Conservation (phyloP, 2,329 filamentous ascomycete genomes). For the Alternaria triticimaculans region DNA sequence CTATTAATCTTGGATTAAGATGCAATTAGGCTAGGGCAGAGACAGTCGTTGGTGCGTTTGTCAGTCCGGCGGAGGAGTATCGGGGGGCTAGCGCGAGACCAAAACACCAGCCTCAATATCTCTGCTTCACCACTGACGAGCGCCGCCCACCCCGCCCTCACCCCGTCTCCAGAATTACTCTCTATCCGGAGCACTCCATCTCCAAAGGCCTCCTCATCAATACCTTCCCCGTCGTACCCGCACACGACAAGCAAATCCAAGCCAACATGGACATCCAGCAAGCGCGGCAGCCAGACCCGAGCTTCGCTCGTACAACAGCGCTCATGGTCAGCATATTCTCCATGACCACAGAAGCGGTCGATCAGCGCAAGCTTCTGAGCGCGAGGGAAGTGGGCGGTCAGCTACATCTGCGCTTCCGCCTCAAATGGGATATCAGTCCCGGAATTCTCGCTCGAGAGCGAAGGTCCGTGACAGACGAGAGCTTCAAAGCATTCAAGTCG, state of each 20-base stretch:
- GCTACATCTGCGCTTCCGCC: background rate
- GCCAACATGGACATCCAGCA: background rate
- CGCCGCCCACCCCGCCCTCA: background rate
- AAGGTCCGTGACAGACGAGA: background rate
- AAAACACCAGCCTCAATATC: background rate
- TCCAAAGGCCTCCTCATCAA: background rate
- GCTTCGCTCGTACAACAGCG: background rate
- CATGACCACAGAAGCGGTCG: background rate
- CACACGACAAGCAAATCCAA: background rate
- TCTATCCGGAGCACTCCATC: fast-evolving
- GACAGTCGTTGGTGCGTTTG: background rate
- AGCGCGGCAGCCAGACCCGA: background rate
- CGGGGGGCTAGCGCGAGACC: background rate
- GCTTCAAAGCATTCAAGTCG: background rate
- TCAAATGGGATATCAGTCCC: background rate
- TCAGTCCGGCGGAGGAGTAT: background rate
- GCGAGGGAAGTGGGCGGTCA: background rate
- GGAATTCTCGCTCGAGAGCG: background rate
- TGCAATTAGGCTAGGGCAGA: background rate
- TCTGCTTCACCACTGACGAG: background rate
- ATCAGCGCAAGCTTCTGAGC: background rate
- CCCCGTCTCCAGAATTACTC: background rate
- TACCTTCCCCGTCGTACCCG: background rate
- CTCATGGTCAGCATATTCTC: background rate
- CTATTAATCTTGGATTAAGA: background rate